phyloP scores from a whole-genome alignment of 805 yeast species.

The Saturnispora quitensis region DNA sequence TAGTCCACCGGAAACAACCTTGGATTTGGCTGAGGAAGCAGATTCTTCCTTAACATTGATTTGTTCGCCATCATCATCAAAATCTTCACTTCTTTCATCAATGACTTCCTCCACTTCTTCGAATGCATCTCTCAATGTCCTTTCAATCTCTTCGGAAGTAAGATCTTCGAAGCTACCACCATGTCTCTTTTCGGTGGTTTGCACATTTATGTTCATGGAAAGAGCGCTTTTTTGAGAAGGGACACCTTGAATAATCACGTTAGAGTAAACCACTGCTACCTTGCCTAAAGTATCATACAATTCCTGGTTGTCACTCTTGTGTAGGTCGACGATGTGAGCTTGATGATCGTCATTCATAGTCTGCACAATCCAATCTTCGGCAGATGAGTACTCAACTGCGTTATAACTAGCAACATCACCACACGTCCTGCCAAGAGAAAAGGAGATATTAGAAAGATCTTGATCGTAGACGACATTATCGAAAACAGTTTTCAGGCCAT shows the following conservation, averaged over 20 bases:
- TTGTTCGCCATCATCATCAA: neutral
- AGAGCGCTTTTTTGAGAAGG: too few relatives aligned
- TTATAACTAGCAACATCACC: too few relatives aligned
- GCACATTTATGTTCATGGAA: too few relatives aligned
- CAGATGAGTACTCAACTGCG: too few relatives aligned
- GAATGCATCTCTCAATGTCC: constrained; percentile 25
- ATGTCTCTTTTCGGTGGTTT: constrained; percentile 8
- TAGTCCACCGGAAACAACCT: constrained; percentile 30
- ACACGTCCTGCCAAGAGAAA: too few relatives aligned
- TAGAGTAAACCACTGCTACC: constrained; percentile 10
- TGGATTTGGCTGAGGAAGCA: neutral
- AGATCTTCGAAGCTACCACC: constrained; percentile 16
- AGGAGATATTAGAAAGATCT: neutral
- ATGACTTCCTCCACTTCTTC: constrained; percentile 21
- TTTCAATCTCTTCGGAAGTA: constrained; percentile 21
- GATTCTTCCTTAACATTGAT: neutral
- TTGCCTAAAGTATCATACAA: constrained; percentile 13
- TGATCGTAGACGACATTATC: constrained; percentile 20
- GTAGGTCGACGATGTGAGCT: neutral
- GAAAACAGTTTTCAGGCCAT: constrained; percentile 9
- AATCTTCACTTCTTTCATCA: constrained; percentile 8
- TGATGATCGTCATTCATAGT: constrained; percentile 6
- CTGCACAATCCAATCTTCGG: neutral
- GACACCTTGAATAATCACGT: constrained; percentile 26
- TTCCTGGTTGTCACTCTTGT: neutral